Evolutionary conservation across 805 yeast genomes (phyloP), one percentile per base, ranked within the genome.

Genomic region (Kodamaea hsintzibuensis): DNA sequence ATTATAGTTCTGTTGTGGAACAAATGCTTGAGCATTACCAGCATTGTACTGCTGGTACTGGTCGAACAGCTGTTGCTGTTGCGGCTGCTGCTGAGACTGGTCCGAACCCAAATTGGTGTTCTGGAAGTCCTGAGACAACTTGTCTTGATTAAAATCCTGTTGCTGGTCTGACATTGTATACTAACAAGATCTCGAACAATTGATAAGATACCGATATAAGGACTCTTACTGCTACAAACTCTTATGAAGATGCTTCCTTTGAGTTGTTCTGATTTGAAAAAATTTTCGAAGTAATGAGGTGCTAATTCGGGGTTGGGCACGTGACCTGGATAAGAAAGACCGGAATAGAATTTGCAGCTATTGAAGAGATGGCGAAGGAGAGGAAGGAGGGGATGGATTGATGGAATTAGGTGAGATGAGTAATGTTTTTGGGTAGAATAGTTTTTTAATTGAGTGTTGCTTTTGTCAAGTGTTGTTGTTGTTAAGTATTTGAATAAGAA

Each of bases 21-120:
- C 81, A 67, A 82, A 82, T 12, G 81, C 49, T 57, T 76, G 76
- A 9, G 80, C 80, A 25, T 45, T 37, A 57, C 72, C 76, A 30
- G 88, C 83, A 60, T 84, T 81, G 69, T 64, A 82, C 49, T 65
- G 40, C 14, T 42, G 38, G 51, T 58, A 30, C 47, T 50, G 43
- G 44, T 40, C 44, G 25, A 17, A 40, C 44, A 40, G 44, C 19
- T 40, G 44, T 12, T 40, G 35, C 35, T 30, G 35, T 30, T 30
- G 35, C 13, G 35, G 35, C 44, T 53, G 63, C 30, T 59, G 58
- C 55, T 53, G 53, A 19, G 39, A 40, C 10, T 50, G 48, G 42
- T 56, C 60, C 35, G 57, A 62, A 30, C 66, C 70, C 58, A 81
- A 55, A 54, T 74, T 71, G 55, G 78, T 60, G 58, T 79, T 73